Base-by-base conservation (phyloP, 2,329 filamentous ascomycete genomes). In the Xylaria sp. region DNA sequence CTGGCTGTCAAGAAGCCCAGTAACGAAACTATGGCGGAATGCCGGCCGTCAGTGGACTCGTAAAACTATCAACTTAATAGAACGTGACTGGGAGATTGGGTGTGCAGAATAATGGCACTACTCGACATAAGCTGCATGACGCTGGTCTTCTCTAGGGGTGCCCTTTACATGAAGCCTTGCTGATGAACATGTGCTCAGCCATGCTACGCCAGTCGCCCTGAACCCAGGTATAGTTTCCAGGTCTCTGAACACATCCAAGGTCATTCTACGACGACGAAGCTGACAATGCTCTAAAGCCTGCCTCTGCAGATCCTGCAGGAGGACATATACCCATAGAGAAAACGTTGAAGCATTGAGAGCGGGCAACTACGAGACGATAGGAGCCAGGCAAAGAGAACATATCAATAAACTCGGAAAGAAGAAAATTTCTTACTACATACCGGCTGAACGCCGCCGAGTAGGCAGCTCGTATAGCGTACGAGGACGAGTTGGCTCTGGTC, bases 381-480 rank as follows among this genome's bases (percentile, higher is more conserved):
- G n/a, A n/a, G n/a, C 16, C 11, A 13, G 29, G 16, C 29, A 34
- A 26, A 26, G 29, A 34, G n/a, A 34, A 34, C 9, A 34, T 34
- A 13, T 34, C 5, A 11, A 6, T 13, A 13, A 13, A 13, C 29
- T 34, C 9, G 29, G 52, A 49, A 40, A 19, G 56, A 26, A 40
- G 39, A 52, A 24, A 39, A 18, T 21, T 5, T 19, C 17, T 44
- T 44, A 52, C 37, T 11, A 78, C 81, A 68, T 74, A 89, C 85
- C 87, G 82, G 73, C 85, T 87, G 69, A 93, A 89, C 6, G 89
- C 89, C 22, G 87, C 84, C 22, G 86, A 84, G 72, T 93, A 92
- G 39, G 88, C 81, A 51, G 88, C 83, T 46, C 87, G 78, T 40
- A 87, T 78, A 44, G 85, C 83, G 72, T 89, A 87, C 45, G 76